Evolutionary conservation across 352 stramenopile species (phyloP).

Genomic region (Blastocystis sp.): DNA sequence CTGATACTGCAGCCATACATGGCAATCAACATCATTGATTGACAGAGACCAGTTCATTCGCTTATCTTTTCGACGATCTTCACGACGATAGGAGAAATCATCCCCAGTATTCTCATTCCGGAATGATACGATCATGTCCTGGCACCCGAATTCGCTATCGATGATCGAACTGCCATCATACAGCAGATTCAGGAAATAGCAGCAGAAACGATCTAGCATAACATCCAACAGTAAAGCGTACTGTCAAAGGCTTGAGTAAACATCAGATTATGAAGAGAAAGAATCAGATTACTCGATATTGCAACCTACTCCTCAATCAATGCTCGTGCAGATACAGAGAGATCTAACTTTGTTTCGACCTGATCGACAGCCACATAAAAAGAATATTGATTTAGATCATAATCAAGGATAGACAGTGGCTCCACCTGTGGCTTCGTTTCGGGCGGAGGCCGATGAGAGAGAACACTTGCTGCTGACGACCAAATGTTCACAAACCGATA

Average conservation of each 20-base stretch:
- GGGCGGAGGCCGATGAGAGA: neutral
- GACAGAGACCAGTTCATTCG: slow-evolving; percentile 26
- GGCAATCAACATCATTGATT: neutral
- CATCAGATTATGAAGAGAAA: neutral
- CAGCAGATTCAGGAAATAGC: neutral
- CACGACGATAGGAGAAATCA: neutral
- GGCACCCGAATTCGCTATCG: neutral
- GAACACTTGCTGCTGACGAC: neutral
- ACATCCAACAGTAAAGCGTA: neutral
- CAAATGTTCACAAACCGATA: neutral
- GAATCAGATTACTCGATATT: neutral
- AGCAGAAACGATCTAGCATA: slow-evolving; percentile 11
- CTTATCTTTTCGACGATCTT: neutral
- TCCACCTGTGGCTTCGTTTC: neutral
- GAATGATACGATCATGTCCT: neutral
- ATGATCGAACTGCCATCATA: neutral
- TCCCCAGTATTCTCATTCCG: neutral
- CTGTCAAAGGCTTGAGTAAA: neutral
- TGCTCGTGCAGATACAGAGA: neutral
- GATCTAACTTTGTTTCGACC: neutral
- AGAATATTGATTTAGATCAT: slow-evolving; percentile 4
- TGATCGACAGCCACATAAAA: neutral
- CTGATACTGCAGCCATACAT: neutral
- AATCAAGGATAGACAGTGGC: neutral
- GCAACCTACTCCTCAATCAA: neutral